Evolutionary conservation across 2,329 filamentous ascomycete genomes (phyloP).

Genomic region (Phyllosticta citribraziliensis): DNA sequence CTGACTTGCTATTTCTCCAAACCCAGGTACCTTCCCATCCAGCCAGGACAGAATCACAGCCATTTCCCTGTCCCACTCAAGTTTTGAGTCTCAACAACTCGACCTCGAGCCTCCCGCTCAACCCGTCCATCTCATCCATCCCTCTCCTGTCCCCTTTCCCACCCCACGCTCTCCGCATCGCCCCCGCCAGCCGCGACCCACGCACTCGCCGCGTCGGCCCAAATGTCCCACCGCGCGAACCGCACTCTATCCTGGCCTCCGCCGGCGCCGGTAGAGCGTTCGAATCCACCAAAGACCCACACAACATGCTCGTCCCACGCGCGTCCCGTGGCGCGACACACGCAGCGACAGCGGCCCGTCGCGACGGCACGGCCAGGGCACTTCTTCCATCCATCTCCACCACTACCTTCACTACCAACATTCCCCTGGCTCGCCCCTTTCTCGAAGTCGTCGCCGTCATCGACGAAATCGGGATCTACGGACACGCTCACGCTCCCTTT

Average conservation of each 20-base stretch:
- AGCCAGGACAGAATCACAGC: too few relatives aligned
- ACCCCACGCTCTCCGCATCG: conserved; percentile 1
- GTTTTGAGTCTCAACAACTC: too few relatives aligned
- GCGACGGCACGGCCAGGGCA: not conserved
- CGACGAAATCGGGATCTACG: not conserved
- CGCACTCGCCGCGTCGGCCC: conserved; percentile 9
- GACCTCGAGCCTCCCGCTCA: too few relatives aligned
- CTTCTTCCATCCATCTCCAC: not conserved
- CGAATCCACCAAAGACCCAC: conserved; percentile 4
- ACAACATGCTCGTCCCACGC: conserved; percentile 5
- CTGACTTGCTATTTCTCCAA: too few relatives aligned
- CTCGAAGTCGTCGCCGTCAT: not conserved
- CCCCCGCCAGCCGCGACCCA: conserved; percentile 3
- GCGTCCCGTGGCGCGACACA: not conserved
- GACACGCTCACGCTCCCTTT: not conserved
- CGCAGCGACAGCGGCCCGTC: not conserved
- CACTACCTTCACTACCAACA: not conserved
- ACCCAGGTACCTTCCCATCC: too few relatives aligned
- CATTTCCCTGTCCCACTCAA: too few relatives aligned
- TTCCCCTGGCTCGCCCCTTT: not conserved
- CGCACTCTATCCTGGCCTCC: not conserved
- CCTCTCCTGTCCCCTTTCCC: not conserved
- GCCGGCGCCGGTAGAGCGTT: not conserved
- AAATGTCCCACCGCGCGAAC: conserved; percentile 5
- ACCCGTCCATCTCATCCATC: not conserved